Percentiles rank a stretch among this genome's conserved stretches.
These are phyloP conservation scores for Thalassiosira hispida DNA, from an alignment of 352 stramenopile genomes.

Conservation along the genomic window DNA sequence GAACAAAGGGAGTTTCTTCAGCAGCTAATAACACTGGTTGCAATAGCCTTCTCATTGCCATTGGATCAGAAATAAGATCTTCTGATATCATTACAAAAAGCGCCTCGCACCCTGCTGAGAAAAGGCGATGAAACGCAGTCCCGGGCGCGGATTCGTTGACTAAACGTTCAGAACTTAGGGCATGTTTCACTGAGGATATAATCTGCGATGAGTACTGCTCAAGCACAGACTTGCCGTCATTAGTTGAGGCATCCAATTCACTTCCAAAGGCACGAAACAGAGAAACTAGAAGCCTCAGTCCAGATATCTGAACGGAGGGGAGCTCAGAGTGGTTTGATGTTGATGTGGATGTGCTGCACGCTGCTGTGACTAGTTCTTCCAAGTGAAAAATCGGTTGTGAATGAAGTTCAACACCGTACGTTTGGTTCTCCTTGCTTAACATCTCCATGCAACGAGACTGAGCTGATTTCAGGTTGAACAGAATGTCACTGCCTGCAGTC, in stretches of 20 bases:
- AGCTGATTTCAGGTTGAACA: constrained; percentile 62
- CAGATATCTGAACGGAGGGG: constrained; percentile 68
- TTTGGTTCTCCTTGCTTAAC: constrained; percentile 48
- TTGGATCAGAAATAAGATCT: constrained; percentile 66
- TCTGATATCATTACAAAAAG: constrained; percentile 65
- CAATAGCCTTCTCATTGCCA: constrained; percentile 68
- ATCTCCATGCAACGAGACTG: constrained; percentile 49
- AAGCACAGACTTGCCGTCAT: constrained; percentile 63
- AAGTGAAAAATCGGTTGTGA: constrained; percentile 73
- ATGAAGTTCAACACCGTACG: constrained; percentile 31
- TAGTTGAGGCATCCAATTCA: constrained; percentile 64
- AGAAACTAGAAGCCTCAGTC: constrained; percentile 63
- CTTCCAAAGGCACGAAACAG: constrained; percentile 70
- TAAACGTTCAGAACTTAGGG: constrained; percentile 57
- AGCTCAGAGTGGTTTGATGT: constrained; percentile 82
- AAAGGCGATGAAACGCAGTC: constrained; percentile 65
- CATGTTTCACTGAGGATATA: constrained; percentile 77
- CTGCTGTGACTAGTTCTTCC: constrained; percentile 61
- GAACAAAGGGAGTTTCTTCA: constrained; percentile 56
- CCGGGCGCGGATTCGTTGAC: constrained; percentile 37
- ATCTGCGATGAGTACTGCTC: constrained; percentile 83
- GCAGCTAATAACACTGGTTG: constrained; percentile 54
- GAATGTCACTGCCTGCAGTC: constrained; percentile 14
- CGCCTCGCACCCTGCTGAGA: constrained; percentile 66
- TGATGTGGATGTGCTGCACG: constrained; percentile 69